Evolutionary conservation across 2,329 filamentous ascomycete species (phyloP), one percentile per base, ranked within the genome.

Genomic region (Calycina marina): DNA sequence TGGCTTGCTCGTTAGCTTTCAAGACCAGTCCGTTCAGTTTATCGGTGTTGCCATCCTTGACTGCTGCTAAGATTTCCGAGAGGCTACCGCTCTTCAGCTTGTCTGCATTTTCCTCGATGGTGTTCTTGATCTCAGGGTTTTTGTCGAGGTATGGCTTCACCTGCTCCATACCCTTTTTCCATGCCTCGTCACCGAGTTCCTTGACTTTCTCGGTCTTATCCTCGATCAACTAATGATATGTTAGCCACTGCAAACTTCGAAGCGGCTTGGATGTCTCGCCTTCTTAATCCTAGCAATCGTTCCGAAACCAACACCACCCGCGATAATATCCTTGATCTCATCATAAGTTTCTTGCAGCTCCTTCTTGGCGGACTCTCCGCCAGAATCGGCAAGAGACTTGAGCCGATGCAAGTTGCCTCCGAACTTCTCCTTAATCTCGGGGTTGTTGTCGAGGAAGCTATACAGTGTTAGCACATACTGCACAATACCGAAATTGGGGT

Each of bases 291-390:
- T 72, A n/a, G 55, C 52, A 0, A 61, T 58, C 30, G 62, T 72
- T 11, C 55, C 52, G 0, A 61, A 58, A 30, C 62, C 71, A 32
- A 81, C 49, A 2, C 78, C 78, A 10, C 63, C 63, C 28, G 70
- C 66, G 34, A 79, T 50, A 29, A 83, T 64, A 24, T 78, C 69
- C 43, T 63, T 64, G 42, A 81, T 59, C 51, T 84, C 66, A 16
- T 64, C 52, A 69, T 76, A 83, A 1, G 77, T 80, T 54, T 77
- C 63, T 34, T 84, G 74, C 4, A 79, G 67, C 53, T 81, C 67
- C 62, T 83, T 75, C 66, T 83, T 81, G 0, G 76, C 78, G 49
- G 84, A 75, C 0, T 78, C 79, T 0, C 80, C 80, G 46, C 78
- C 77, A 37, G 72, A 61, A 10, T 82, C 68, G 15, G 72, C 72